phyloP scores from a whole-genome alignment of 441 rosid genomes.

The Capsella rubella region DNA sequence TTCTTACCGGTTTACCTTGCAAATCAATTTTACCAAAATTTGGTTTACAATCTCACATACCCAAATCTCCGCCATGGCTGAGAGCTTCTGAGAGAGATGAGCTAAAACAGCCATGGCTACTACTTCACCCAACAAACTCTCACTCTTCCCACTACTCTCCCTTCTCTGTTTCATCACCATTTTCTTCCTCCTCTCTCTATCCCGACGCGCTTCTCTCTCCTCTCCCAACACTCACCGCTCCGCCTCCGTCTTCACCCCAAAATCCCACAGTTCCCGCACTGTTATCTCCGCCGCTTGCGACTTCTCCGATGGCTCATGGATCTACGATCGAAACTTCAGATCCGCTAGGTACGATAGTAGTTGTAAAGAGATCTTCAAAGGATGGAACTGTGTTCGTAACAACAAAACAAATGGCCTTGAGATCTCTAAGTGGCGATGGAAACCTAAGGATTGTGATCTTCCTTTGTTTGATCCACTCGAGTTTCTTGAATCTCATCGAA shows the following conservation, averaged over 20 bases:
- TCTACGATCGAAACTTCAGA: conserved; percentile 59
- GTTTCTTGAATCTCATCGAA: conserved; percentile 62
- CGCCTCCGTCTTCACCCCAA: conserved; percentile 27
- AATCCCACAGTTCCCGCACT: conserved; percentile 10
- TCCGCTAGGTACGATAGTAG: conserved; percentile 56
- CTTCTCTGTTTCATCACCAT: conserved; percentile 74
- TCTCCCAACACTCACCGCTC: conserved; percentile 43
- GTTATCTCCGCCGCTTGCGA: conserved; percentile 47
- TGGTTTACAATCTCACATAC: no score
- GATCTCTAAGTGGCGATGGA: conserved; percentile 84
- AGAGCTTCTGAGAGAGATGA: neutral
- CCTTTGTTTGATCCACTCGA: conserved; percentile 66
- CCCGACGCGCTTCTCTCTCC: conserved; percentile 52
- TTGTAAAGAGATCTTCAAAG: conserved; percentile 93
- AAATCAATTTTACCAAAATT: no score
- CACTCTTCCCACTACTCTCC: conserved; percentile 67
- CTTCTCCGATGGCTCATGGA: conserved; percentile 82
- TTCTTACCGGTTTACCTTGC: no score
- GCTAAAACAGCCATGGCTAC: conserved; percentile 43
- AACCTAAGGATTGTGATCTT: conserved; percentile 66
- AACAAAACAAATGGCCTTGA: conserved; percentile 68
- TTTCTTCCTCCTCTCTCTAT: conserved; percentile 65
- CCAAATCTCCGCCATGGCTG: conserved; percentile 26
- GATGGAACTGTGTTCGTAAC: conserved; percentile 85
- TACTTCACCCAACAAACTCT: conserved; percentile 47